These are phyloP conservation scores for Betula pendula DNA, from an alignment of 306 rosid species.

Conservation along the genomic window DNA sequence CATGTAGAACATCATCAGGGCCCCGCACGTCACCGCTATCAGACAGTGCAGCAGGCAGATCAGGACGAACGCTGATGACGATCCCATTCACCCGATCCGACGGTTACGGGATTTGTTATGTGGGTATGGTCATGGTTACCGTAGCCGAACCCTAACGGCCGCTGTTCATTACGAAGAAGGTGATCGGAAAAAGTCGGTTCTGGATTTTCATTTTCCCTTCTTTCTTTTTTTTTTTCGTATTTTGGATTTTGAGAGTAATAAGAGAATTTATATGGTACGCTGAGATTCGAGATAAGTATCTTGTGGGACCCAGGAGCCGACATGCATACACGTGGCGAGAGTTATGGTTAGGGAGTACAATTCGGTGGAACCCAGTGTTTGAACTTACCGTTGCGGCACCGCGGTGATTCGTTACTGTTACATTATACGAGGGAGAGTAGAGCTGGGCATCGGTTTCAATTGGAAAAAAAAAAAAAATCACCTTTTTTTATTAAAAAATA, in stretches of 20 bases:
- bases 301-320: slow-evolving; percentile 9
- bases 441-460: no score
- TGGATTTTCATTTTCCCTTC: neutral
- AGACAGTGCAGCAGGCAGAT: slow-evolving; percentile 79
- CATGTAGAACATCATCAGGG: slow-evolving; percentile 95
- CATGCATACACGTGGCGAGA: neutral
- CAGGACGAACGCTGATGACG: slow-evolving; percentile 65
- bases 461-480: no score
- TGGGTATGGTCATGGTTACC: neutral
- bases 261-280: neutral
- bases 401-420: no score
- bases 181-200: neutral
- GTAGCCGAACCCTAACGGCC: slow-evolving; percentile 27
- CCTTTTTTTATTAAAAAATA: no score
- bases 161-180: neutral
- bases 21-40: slow-evolving; percentile 65
- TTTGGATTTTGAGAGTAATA: neutral
- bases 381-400: no score
- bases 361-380: neutral
- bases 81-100: slow-evolving; percentile 21
- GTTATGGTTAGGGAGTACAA: neutral
- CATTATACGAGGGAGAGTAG: no score
- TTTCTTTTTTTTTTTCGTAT: neutral
- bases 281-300: slow-evolving; percentile 23
- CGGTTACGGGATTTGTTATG: neutral